These are phyloP conservation scores for Podila clonocystis DNA, from an alignment of 192 early-diverging fungal genomes.

Conservation along the genomic window DNA sequence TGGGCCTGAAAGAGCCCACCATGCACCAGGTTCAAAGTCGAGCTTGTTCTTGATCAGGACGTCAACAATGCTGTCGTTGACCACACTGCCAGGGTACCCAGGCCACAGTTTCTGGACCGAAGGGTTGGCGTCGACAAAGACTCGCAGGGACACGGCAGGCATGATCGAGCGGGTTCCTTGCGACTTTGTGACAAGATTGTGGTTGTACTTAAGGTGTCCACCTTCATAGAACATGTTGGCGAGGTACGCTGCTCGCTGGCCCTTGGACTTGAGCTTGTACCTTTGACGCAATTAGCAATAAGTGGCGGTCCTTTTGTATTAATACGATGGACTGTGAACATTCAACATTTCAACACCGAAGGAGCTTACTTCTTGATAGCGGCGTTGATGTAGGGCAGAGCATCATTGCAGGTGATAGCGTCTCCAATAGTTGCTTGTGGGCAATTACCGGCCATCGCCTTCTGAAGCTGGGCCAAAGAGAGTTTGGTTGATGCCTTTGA, in stretches of 20 bases:
- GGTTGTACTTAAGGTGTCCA: constrained; percentile 39
- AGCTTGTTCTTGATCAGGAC: constrained; percentile 38
- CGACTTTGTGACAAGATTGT: constrained; percentile 17
- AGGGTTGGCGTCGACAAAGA: constrained; percentile 38
- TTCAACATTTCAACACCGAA: not conserved
- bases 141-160: constrained; percentile 34
- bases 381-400: constrained; percentile 46
- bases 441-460: constrained; percentile 45
- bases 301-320: not conserved
- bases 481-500: not conserved
- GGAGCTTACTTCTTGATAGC: constrained; percentile 45
- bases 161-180: constrained; percentile 49
- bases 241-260: constrained; percentile 46
- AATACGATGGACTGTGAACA: not conserved
- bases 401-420: constrained; percentile 46
- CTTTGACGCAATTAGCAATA: not conserved
- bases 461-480: constrained; percentile 23
- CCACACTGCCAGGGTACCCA: constrained; percentile 16
- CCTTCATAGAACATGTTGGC: constrained; percentile 48
- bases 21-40: constrained; percentile 50
- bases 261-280: constrained; percentile 33
- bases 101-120: constrained; percentile 48
- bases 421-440: constrained; percentile 30
- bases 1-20: constrained; percentile 39
- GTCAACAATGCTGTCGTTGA: constrained; percentile 28